phyloP scores from a whole-genome alignment of 1,284 basidiomycete species.

The Leccinum solheimii region DNA sequence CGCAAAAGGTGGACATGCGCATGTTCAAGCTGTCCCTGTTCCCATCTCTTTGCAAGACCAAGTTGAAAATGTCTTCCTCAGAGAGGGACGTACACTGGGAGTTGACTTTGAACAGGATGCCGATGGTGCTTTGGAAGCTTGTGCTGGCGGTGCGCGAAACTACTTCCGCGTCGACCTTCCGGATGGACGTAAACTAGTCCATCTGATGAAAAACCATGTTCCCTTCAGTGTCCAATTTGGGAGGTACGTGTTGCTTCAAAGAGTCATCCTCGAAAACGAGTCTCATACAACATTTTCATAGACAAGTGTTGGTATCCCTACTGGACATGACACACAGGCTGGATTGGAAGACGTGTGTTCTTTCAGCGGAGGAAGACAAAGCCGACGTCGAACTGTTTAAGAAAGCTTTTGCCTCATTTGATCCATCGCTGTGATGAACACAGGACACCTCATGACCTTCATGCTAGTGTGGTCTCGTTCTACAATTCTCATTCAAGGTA shows the following conservation, averaged over 20 bases:
- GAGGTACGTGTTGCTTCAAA: conserved; percentile 55
- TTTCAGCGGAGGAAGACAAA: conserved; percentile 80
- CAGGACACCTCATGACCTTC: not conserved
- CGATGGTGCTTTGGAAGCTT: conserved; percentile 59
- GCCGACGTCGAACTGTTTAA: conserved; percentile 83
- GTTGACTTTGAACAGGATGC: conserved; percentile 69
- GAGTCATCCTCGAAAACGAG: not conserved
- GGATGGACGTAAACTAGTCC: conserved; percentile 81
- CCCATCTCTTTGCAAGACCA: conserved; percentile 60
- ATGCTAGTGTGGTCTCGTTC: not conserved
- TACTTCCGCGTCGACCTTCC: conserved; percentile 93
- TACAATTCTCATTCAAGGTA: not conserved
- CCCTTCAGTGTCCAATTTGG: conserved; percentile 93
- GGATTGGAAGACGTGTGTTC: conserved; percentile 88
- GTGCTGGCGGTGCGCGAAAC: conserved; percentile 56
- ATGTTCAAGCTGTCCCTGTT: conserved; percentile 85
- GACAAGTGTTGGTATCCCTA: conserved; percentile 76
- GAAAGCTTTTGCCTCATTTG: conserved; percentile 73
- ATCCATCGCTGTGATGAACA: conserved; percentile 43
- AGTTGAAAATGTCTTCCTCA: conserved; percentile 70
- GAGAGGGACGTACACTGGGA: conserved; percentile 63
- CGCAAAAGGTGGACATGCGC: conserved; percentile 90
- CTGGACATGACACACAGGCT: conserved; percentile 73
- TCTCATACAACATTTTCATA: conserved; percentile 34
- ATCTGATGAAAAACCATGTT: conserved; percentile 73